Evolutionary conservation across 768 basidiomycete genomes (phyloP).

Genomic region (Agaricus sinodeliciosus): DNA sequence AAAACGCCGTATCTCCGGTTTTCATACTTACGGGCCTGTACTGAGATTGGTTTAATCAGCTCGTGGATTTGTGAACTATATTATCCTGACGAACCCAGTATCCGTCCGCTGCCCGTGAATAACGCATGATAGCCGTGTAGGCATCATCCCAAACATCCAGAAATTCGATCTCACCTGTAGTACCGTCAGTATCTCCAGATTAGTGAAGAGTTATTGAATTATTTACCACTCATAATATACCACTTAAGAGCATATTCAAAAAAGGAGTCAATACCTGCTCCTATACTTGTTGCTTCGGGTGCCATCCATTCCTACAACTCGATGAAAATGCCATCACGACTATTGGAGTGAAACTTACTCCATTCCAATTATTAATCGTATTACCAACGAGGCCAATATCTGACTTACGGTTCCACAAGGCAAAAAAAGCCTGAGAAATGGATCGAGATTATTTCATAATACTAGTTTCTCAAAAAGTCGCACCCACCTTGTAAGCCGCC

Average conservation of each 20-base stretch:
- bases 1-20: conserved; percentile 65
- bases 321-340: neutral
- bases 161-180: conserved; percentile 67
- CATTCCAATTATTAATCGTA: conserved; percentile 75
- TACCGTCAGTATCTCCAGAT: neutral
- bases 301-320: conserved; percentile 57
- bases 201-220: neutral
- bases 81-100: conserved; percentile 62
- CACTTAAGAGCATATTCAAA: conserved; percentile 93
- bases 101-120: conserved; percentile 75
- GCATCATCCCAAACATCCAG: conserved; percentile 81
- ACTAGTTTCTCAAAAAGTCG: neutral
- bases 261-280: conserved; percentile 94
- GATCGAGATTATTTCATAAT: neutral
- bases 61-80: neutral
- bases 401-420: conserved; percentile 88
- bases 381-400: conserved; percentile 85
- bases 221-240: conserved; percentile 76
- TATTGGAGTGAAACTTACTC: conserved; percentile 41
- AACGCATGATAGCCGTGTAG: conserved; percentile 81
- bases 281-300: conserved; percentile 76
- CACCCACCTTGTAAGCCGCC: conserved; percentile 58
- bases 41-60: conserved; percentile 29
- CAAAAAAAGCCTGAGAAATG: conserved; percentile 65
- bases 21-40: conserved; percentile 82